Base-by-base conservation (phyloP, 805 yeast genomes). In the Pichia gijzeniarum region DNA sequence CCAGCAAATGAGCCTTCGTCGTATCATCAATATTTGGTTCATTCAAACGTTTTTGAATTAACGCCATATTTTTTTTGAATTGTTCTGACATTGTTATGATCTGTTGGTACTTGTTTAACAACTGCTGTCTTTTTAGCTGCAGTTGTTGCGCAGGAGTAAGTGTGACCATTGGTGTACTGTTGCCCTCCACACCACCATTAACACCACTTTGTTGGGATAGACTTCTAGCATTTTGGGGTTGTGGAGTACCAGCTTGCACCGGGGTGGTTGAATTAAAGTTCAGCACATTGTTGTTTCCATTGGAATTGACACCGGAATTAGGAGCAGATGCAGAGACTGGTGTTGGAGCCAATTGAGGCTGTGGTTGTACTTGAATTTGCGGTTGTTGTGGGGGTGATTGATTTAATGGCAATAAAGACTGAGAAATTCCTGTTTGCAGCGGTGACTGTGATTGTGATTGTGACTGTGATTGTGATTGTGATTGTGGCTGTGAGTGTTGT, bases 31-130 rank as follows among this genome's bases (percentile, higher is more conserved):
- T 52, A 25, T 63, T 65, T 10, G 71, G 69, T 33, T 71, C 68
- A 17, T 62, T 64, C 49, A 74, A 76, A 33, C 72, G 69, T 7
- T 70, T 69, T 44, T 74, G 77, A 38, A 80, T 67, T n/a, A 70
- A 65, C 14, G 71, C 71, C 50, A 80, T 63, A 45, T 72, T 76
- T 34, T 71, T 66, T 45, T 72, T 74, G 47, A 75, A 72, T 47
- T 73, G 78, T 35, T 67, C 72, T 10, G 79, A 65, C 35, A 74
- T 62, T 10, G 68, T 65, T 50, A 73, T 68, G 17, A 79, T 68
- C 41, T 68, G 67, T 50, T 71, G 72, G 47, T 71, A 60, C 47
- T 59, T 72, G 57, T 56, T 49, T 42, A 63, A 39, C 46, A 59
- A 61, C 47, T 61, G 61, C 52, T 62, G 65, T 33, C 48, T 54